Evolutionary conservation across 2,329 filamentous ascomycete species (phyloP).

Genomic region (Botryotinia globosa): DNA sequence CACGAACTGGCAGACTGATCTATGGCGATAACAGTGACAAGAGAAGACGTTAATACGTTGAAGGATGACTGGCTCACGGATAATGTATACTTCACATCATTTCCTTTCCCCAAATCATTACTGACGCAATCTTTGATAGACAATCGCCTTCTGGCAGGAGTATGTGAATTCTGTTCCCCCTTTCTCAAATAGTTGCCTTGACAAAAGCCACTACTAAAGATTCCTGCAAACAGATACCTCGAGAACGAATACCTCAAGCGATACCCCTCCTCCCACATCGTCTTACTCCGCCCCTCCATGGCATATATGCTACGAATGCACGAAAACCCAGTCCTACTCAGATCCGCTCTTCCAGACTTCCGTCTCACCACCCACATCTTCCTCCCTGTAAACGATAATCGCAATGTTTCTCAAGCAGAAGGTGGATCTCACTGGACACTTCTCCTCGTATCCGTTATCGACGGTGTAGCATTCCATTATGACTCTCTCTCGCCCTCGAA

Average conservation of each 20-base stretch:
- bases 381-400: constrained; percentile 88
- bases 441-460: constrained; percentile 81
- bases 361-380: constrained; percentile 83
- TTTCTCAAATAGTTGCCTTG: constrained; percentile 25
- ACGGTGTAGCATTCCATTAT: constrained; percentile 94
- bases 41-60: constrained; percentile 83
- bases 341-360: constrained; percentile 77
- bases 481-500: constrained; percentile 81
- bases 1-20: constrained; percentile 19
- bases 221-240: constrained; percentile 57
- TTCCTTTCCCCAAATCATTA: background rate
- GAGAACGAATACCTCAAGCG: constrained; percentile 81
- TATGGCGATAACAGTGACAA: constrained; percentile 61
- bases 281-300: constrained; percentile 90
- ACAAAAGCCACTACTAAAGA: constrained; percentile 15
- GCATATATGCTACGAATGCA: constrained; percentile 85
- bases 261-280: constrained; percentile 80
- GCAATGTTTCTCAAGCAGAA: constrained; percentile 73
- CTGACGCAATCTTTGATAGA: constrained; percentile 49
- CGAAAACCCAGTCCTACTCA: constrained; percentile 52
- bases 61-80: constrained; percentile 96
- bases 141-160: constrained; percentile 98
- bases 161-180: constrained; percentile 44
- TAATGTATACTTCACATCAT: constrained; percentile 57
- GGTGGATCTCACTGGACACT: constrained; percentile 94